These are phyloP conservation scores for Carpinus fangiana DNA, from an alignment of 306 rosid genomes.

Conservation along the genomic window DNA sequence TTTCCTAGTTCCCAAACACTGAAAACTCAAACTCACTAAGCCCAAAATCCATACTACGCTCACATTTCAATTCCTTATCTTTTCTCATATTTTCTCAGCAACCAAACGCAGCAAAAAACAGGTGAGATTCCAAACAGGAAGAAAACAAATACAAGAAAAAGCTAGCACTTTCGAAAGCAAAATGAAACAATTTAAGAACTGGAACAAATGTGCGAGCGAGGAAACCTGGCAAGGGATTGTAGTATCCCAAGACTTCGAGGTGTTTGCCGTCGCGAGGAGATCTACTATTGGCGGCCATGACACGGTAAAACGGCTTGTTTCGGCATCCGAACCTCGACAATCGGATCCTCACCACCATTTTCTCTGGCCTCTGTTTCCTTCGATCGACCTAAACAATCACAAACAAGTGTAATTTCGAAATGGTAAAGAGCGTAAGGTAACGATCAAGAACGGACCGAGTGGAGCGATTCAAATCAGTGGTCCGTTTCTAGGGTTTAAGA, in stretches of 20 bases:
- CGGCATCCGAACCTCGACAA: slow-evolving; percentile 80
- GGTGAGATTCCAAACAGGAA: background rate
- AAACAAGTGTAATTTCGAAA: background rate
- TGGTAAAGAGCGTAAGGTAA: background rate
- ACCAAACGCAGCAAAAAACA: background rate
- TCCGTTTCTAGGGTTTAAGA: too few relatives aligned
- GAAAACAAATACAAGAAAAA: background rate
- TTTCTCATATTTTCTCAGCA: background rate
- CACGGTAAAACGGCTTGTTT: slow-evolving; percentile 87
- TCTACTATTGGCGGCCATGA: slow-evolving; percentile 90
- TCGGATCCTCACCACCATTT: slow-evolving; percentile 86
- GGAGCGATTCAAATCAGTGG: too few relatives aligned
- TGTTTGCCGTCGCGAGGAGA: slow-evolving; percentile 94
- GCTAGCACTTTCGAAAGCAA: background rate
- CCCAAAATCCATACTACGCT: background rate
- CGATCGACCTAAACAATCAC: background rate
- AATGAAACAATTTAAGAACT: background rate
- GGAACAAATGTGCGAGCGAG: background rate
- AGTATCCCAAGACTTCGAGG: slow-evolving; percentile 85
- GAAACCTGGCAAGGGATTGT: slow-evolving; percentile 85
- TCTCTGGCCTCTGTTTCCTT: background rate
- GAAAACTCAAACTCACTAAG: background rate
- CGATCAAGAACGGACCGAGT: too few relatives aligned
- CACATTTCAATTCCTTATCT: background rate
- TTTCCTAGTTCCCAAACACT: background rate